phyloP scores from a whole-genome alignment of 306 rosid species.

The Parietaria judaica region DNA sequence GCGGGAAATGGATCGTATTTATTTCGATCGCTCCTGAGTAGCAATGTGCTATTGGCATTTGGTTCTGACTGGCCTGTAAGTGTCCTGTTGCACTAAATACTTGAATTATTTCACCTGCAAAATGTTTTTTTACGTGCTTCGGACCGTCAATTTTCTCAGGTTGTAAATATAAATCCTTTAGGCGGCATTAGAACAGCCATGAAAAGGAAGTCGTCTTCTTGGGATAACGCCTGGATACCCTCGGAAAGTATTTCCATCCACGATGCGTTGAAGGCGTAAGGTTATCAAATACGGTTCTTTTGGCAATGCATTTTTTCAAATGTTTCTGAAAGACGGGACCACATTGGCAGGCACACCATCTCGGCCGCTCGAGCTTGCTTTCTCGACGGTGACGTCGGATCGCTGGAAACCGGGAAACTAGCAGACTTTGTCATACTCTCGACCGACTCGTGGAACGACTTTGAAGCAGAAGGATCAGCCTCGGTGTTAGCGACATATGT shows the following conservation, averaged over 20 bases:
- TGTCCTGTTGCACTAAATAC: background rate
- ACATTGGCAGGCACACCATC: constrained; percentile 52
- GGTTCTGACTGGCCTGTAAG: constrained; percentile 95
- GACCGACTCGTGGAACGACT: constrained; percentile 51
- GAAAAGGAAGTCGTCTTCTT: constrained; percentile 50
- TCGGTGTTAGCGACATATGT: constrained; percentile 64
- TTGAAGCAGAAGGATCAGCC: constrained; percentile 47
- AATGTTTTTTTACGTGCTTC: background rate
- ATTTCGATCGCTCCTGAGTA: constrained; percentile 47
- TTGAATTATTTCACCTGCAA: background rate
- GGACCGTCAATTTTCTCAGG: constrained; percentile 35
- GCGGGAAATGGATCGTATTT: constrained; percentile 66
- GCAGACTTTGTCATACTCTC: constrained; percentile 82
- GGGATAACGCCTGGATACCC: constrained; percentile 69
- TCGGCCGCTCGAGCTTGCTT: constrained; percentile 81
- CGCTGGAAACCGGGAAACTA: constrained; percentile 59
- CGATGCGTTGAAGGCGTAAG: constrained; percentile 72
- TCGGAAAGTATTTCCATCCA: constrained; percentile 52
- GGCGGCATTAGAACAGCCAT: constrained; percentile 58
- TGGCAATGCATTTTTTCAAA: background rate
- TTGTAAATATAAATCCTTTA: constrained; percentile 60
- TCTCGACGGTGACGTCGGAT: constrained; percentile 61
- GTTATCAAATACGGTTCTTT: background rate
- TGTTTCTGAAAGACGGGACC: background rate
- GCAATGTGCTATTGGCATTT: constrained; percentile 49